These are phyloP conservation scores for Fraxinus sp. DNA, from an alignment of 305 asterid genomes.

Conservation along the genomic window DNA sequence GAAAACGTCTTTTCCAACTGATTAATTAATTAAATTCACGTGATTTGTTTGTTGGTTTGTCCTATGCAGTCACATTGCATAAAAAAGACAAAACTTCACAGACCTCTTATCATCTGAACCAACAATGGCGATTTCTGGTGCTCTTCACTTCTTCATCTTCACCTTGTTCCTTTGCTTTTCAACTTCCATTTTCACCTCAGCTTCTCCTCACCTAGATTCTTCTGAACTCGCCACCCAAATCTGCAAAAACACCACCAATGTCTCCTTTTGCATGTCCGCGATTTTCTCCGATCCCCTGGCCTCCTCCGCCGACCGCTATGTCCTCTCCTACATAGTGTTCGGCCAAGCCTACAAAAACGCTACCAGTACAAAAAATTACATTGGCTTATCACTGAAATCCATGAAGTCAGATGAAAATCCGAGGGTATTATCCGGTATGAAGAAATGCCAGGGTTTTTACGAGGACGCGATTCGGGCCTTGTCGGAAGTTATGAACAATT, in stretches of 20 bases:
- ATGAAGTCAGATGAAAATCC: background rate
- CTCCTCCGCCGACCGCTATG: slow-evolving; percentile 34
- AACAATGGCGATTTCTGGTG: slow-evolving; percentile 14
- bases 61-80: background rate
- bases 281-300: slow-evolving; percentile 46
- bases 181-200: background rate
- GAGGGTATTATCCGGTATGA: background rate
- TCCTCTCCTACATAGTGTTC: slow-evolving; percentile 36
- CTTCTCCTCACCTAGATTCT: background rate
- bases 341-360: slow-evolving; percentile 29
- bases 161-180: slow-evolving; percentile 13
- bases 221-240: slow-evolving; percentile 33
- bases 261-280: slow-evolving; percentile 35
- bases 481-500: slow-evolving; percentile 12
- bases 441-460: slow-evolving; percentile 32
- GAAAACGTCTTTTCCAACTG: background rate
- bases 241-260: slow-evolving; percentile 38
- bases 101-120: background rate
- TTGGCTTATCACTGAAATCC: slow-evolving; percentile 21
- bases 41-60: background rate
- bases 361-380: slow-evolving; percentile 23
- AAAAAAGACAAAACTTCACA: background rate
- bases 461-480: slow-evolving; percentile 21
- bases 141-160: background rate
- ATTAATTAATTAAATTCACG: background rate